A percentile compares a stretch with the other conserved stretches of the same genome.
These are phyloP conservation scores for Penicillium brevicompactum DNA, from an alignment of 2,329 filamentous ascomycete genomes.

Conservation along the genomic window DNA sequence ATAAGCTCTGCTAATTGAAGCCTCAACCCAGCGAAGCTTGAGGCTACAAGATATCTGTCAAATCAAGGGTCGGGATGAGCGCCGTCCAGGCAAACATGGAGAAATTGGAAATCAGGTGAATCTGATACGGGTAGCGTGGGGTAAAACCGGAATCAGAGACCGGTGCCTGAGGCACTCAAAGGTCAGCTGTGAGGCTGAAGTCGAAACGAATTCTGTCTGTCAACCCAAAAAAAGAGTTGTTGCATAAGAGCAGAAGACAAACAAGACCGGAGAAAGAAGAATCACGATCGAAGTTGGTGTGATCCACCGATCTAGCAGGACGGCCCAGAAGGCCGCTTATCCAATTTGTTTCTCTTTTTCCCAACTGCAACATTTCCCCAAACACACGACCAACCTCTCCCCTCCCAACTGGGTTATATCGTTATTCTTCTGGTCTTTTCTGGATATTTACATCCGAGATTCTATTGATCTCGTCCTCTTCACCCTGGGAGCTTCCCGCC, in stretches of 20 bases:
- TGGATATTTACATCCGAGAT: background rate
- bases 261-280: background rate
- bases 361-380: slow-evolving; percentile 16
- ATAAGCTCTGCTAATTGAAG: background rate
- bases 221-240: background rate
- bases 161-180: background rate
- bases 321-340: slow-evolving; percentile 23
- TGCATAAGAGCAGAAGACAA: background rate
- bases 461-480: slow-evolving; percentile 6
- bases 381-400: slow-evolving; percentile 16
- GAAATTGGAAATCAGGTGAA: background rate
- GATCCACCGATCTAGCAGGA: slow-evolving; percentile 9
- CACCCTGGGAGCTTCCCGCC: slow-evolving; percentile 15
- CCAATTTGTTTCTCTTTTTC: slow-evolving; percentile 29
- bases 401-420: background rate
- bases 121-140: slow-evolving; percentile 4
- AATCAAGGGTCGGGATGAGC: background rate
- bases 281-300: slow-evolving; percentile 6
- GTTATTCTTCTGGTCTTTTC: background rate
- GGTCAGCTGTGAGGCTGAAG: slow-evolving; percentile 2
- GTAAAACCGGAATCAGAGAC: background rate
- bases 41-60: background rate
- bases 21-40: background rate
- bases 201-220: background rate
- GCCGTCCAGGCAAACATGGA: background rate